These are phyloP conservation scores for Dactylellina drechsleri DNA, from an alignment of 2,329 filamentous ascomycete genomes.

Conservation along the genomic window DNA sequence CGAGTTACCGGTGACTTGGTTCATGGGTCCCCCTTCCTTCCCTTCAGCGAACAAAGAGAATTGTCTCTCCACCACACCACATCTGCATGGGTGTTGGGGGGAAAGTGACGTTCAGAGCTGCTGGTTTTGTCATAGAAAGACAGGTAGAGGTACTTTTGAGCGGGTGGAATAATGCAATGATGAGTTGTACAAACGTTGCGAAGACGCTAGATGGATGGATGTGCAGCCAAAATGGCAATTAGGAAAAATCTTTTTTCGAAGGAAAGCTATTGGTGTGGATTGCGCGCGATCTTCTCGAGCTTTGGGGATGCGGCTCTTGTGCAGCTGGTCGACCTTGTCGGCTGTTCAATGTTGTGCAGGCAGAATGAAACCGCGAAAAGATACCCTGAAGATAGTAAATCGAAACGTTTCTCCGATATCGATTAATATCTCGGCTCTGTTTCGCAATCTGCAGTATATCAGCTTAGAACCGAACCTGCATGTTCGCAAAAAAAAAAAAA, in stretches of 20 bases:
- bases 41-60: slow-evolving; percentile 51
- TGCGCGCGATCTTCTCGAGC: slow-evolving; percentile 4
- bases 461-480: slow-evolving; percentile 42
- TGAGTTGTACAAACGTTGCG: slow-evolving; percentile 46
- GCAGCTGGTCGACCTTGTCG: slow-evolving; percentile 23
- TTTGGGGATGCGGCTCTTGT: slow-evolving; percentile 39
- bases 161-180: slow-evolving; percentile 48
- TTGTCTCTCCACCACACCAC: slow-evolving; percentile 27
- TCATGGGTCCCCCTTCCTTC: slow-evolving; percentile 54
- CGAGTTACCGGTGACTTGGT: slow-evolving; percentile 54
- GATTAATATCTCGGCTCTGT: slow-evolving; percentile 51
- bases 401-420: slow-evolving; percentile 48
- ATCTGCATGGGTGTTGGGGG: slow-evolving; percentile 23
- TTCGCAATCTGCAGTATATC: slow-evolving; percentile 43
- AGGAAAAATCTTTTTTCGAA: slow-evolving; percentile 15
- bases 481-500: slow-evolving; percentile 29
- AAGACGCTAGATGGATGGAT: background rate
- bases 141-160: slow-evolving; percentile 24
- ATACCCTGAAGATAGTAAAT: slow-evolving; percentile 18
- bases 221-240: slow-evolving; percentile 44
- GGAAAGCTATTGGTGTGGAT: slow-evolving; percentile 15
- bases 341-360: slow-evolving; percentile 42
- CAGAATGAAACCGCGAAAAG: slow-evolving; percentile 7
- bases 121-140: slow-evolving; percentile 31
- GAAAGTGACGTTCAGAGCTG: slow-evolving; percentile 52